A percentile compares a stretch with the other conserved stretches of the same genome.
phyloP scores from a whole-genome alignment of 352 stramenopile genomes.

The Globisporangium solare region DNA sequence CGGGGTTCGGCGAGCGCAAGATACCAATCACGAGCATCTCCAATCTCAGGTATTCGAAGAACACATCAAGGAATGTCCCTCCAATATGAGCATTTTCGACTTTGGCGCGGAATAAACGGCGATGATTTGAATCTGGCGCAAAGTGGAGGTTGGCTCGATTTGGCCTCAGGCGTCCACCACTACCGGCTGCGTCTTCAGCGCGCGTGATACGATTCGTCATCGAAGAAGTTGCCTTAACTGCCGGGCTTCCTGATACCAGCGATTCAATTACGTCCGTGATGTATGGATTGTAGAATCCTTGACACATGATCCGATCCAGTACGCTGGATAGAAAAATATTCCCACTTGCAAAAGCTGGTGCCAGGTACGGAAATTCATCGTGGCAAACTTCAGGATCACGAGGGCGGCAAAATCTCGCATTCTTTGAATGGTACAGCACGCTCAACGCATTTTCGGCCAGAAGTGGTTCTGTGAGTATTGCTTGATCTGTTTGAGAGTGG shows the following conservation, averaged over 20 bases:
- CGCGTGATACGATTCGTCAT: too few relatives aligned
- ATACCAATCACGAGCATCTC: conserved; percentile 51
- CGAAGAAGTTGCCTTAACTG: not conserved
- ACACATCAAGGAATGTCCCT: conserved; percentile 36
- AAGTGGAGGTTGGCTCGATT: not conserved
- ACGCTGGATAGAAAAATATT: conserved; percentile 50
- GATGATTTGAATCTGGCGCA: not conserved
- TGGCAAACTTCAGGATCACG: conserved; percentile 37
- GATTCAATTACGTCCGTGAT: conserved; percentile 57
- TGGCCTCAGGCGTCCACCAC: not conserved
- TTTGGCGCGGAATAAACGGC: conserved; percentile 32
- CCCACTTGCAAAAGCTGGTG: conserved; percentile 48
- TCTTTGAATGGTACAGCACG: conserved; percentile 39
- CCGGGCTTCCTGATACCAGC: conserved; percentile 31
- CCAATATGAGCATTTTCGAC: conserved; percentile 36
- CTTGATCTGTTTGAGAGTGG: not conserved
- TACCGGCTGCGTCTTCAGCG: not conserved
- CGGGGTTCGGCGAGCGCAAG: conserved; percentile 27
- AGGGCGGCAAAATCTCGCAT: conserved; percentile 48
- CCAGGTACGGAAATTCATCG: conserved; percentile 45
- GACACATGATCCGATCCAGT: conserved; percentile 62
- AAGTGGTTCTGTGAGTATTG: not conserved
- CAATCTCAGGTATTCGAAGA: conserved; percentile 34
- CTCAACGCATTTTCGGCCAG: conserved; percentile 28
- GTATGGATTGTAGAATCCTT: conserved; percentile 81